A percentile compares a stretch with the other conserved stretches of the same genome.
Conservation (phyloP, 768 basidiomycete genomes). For the Candolleomyces eurysporus region DNA sequence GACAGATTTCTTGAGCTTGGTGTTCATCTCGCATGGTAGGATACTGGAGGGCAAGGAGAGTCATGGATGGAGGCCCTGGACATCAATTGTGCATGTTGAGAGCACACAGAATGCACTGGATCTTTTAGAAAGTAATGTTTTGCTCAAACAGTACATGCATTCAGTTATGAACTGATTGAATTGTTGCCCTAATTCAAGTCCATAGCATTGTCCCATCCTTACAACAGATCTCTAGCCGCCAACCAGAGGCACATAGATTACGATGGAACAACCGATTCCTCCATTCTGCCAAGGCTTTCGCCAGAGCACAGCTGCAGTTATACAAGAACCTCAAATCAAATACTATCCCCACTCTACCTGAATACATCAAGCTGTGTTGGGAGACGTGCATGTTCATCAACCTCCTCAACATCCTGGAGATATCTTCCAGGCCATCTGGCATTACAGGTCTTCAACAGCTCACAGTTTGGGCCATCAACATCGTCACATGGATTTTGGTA, state of each 20-base stretch:
- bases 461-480: slow-evolving; percentile 41
- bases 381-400: slow-evolving; percentile 50
- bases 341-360: slow-evolving; percentile 39
- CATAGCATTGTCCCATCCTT: slow-evolving; percentile 4
- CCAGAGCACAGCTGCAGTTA: slow-evolving; percentile 30
- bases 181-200: no score
- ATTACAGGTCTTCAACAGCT: slow-evolving; percentile 28
- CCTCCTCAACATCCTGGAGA: slow-evolving; percentile 49
- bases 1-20: slow-evolving; percentile 46
- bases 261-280: slow-evolving; percentile 44
- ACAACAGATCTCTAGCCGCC: slow-evolving; percentile 27
- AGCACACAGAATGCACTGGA: slow-evolving; percentile 18
- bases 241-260: slow-evolving; percentile 28
- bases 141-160: slow-evolving; percentile 3
- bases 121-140: slow-evolving; percentile 1
- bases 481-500: slow-evolving; percentile 55
- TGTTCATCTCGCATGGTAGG: slow-evolving; percentile 36
- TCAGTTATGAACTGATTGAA: no score
- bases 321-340: slow-evolving; percentile 21
- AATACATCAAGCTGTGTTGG: slow-evolving; percentile 45
- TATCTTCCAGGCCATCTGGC: slow-evolving; percentile 34
- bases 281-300: slow-evolving; percentile 30
- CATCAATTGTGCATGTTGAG: background rate
- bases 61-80: background rate
- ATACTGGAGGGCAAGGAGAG: slow-evolving; percentile 5